These are phyloP conservation scores for Pseudocercospora fuligena DNA, from an alignment of 2,329 filamentous ascomycete genomes.

Conservation along the genomic window DNA sequence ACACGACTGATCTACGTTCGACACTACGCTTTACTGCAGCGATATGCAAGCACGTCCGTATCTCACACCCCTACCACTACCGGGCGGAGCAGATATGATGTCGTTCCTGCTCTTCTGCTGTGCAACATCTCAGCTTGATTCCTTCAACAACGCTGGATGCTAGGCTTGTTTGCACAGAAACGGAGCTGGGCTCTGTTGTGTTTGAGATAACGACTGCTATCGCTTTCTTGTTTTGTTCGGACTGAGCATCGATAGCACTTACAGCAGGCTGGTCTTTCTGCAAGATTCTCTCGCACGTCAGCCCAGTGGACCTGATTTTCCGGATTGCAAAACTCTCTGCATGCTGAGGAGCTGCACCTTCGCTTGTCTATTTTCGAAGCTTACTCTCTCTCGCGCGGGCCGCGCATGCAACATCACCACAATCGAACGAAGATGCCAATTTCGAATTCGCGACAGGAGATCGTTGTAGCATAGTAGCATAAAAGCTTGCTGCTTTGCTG, in stretches of 20 bases:
- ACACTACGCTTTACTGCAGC: background rate
- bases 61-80: background rate
- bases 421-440: background rate
- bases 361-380: slow-evolving; percentile 17
- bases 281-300: slow-evolving; percentile 4
- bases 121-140: slow-evolving; percentile 1
- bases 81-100: background rate
- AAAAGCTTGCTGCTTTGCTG: background rate
- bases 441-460: background rate
- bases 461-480: background rate
- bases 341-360: slow-evolving; percentile 18
- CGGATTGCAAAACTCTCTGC: background rate
- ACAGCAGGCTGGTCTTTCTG: background rate
- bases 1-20: background rate
- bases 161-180: background rate
- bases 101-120: background rate
- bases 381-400: background rate
- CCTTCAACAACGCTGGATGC: background rate
- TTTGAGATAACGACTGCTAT: background rate
- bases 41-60: slow-evolving; percentile 1
- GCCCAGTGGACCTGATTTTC: slow-evolving; percentile 6
- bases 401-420: background rate
- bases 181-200: slow-evolving; percentile 14
- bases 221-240: background rate
- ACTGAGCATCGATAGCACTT: background rate